Conservation (phyloP, 345 rosid genomes). For the Citrus mangshanensis region DNA sequence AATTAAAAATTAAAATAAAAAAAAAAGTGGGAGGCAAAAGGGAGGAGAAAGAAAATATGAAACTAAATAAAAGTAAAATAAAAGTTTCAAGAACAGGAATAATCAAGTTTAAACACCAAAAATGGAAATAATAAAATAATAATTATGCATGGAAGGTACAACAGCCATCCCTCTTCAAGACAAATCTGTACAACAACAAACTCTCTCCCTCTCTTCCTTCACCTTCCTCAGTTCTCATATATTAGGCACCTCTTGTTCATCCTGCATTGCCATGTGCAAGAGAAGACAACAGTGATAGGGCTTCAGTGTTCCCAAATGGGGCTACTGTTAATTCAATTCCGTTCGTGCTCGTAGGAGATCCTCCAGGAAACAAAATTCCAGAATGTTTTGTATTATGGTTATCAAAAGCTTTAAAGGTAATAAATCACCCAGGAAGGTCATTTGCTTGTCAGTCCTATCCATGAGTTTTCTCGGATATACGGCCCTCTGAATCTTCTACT, state of each 20-base stretch:
- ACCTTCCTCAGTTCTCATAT: neutral
- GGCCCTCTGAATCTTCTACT: conserved; percentile 34
- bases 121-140: neutral
- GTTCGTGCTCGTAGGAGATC: conserved; percentile 1
- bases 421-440: conserved; percentile 3
- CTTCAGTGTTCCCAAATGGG: conserved; percentile 10
- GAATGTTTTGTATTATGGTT: conserved; percentile 12
- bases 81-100: no score
- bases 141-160: conserved; percentile 5
- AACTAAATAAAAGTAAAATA: no score
- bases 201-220: neutral
- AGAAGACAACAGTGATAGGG: neutral
- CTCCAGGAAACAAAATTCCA: conserved; percentile 15
- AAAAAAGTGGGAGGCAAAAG: no score
- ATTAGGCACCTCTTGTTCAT: conserved; percentile 4
- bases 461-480: conserved; percentile 25
- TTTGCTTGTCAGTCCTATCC: conserved; percentile 29
- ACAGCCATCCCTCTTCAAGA: neutral
- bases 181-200: conserved; percentile 22
- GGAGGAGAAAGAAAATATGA: no score
- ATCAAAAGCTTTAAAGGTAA: conserved; percentile 13
- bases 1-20: no score
- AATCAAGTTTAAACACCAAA: neutral
- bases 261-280: neutral
- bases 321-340: neutral